A percentile compares a stretch with the other conserved stretches of the same genome.
Evolutionary conservation across 1,284 basidiomycete genomes (phyloP).

Genomic region (Marasmius oreades): DNA sequence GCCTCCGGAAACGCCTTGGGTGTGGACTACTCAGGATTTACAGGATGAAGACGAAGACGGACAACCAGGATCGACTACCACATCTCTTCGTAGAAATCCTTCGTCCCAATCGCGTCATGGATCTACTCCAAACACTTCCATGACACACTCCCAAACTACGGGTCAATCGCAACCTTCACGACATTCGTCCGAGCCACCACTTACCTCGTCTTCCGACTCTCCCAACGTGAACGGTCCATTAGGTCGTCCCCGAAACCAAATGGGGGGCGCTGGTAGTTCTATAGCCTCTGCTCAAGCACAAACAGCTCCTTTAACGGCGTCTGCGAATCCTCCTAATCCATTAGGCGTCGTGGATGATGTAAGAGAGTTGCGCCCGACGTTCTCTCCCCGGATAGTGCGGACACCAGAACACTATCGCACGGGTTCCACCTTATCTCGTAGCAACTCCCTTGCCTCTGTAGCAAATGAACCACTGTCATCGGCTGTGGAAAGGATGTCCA

Average conservation of each 20-base stretch:
- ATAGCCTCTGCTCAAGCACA: constrained; percentile 3
- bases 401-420: no score
- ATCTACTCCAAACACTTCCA: constrained; percentile 15
- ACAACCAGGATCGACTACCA: constrained; percentile 18
- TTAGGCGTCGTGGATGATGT: constrained; percentile 15
- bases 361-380: constrained; percentile 56
- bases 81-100: constrained; percentile 12
- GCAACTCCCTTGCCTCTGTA: constrained; percentile 22
- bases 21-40: constrained; percentile 39
- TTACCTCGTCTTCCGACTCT: neutral
- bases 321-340: constrained; percentile 9
- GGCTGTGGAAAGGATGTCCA: constrained; percentile 2
- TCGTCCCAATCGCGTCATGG: constrained; percentile 15
- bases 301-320: constrained; percentile 3
- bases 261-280: neutral
- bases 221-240: neutral
- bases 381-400: constrained; percentile 43
- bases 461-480: constrained; percentile 16
- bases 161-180: neutral
- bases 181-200: constrained; percentile 4
- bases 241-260: neutral
- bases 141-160: constrained; percentile 3
- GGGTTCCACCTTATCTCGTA: constrained; percentile 15
- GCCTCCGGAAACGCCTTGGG: constrained; percentile 39
- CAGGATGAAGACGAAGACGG: constrained; percentile 24